Conservation (phyloP, 768 basidiomycete genomes). For the Coprinopsis strossmayeri region DNA sequence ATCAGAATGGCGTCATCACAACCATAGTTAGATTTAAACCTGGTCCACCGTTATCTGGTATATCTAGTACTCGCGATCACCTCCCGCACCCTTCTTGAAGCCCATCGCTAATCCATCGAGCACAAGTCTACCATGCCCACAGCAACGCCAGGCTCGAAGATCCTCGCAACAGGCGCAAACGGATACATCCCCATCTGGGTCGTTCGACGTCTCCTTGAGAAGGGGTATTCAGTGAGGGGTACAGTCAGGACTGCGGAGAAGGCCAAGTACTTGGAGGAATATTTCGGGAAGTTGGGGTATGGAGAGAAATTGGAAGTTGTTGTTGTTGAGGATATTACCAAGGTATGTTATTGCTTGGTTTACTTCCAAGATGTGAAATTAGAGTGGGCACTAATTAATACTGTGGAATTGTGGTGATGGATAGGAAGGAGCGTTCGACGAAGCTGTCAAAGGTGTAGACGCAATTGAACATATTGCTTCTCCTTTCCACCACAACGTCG, state of each 20-base stretch:
- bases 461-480: constrained; percentile 55
- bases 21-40: no score
- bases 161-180: constrained; percentile 20
- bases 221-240: constrained; percentile 22
- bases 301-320: constrained; percentile 51
- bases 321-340: constrained; percentile 63
- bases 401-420: no score
- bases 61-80: no score
- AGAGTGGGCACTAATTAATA: no score
- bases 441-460: constrained; percentile 66
- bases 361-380: no score
- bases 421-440: constrained; percentile 52
- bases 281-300: constrained; percentile 18
- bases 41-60: no score
- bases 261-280: constrained; percentile 16
- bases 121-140: background rate
- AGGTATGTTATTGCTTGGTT: no score
- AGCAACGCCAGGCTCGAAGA: background rate
- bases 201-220: constrained; percentile 21
- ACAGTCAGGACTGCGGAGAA: constrained; percentile 20
- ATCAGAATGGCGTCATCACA: no score
- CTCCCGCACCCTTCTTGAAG: no score
- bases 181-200: constrained; percentile 26
- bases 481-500: constrained; percentile 53
- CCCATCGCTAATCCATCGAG: no score